Conservation (phyloP, 129 eudicot species). For the Chrysanthemum seticuspe region DNA sequence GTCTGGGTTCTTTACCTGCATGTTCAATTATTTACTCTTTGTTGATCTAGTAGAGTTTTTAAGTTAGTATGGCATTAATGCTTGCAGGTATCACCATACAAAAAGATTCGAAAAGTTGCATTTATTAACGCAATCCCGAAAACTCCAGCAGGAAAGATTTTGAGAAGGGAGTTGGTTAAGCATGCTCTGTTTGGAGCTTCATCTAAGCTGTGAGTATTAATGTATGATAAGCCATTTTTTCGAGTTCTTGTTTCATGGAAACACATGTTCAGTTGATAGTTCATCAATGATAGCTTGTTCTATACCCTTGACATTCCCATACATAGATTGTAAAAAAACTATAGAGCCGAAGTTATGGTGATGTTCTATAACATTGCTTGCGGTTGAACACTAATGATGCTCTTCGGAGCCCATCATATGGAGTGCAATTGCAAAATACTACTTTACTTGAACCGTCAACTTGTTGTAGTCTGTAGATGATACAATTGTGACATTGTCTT, state of each 20-base stretch:
- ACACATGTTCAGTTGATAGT: neutral
- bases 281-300: neutral
- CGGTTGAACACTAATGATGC: too few relatives aligned
- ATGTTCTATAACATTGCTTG: too few relatives aligned
- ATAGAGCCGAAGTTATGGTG: too few relatives aligned
- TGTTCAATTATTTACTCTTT: neutral
- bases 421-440: too few relatives aligned
- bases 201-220: constrained; percentile 31
- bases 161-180: constrained; percentile 77
- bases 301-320: too few relatives aligned
- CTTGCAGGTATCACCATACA: constrained; percentile 85
- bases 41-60: neutral
- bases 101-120: constrained; percentile 78
- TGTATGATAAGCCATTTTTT: constrained; percentile 24
- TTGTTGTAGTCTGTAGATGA: too few relatives aligned
- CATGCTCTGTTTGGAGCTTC: constrained; percentile 58
- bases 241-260: constrained; percentile 10
- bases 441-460: too few relatives aligned
- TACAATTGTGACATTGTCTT: too few relatives aligned
- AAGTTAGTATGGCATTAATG: constrained; percentile 3
- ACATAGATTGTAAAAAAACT: too few relatives aligned
- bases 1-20: too few relatives aligned
- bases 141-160: constrained; percentile 81
- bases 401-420: too few relatives aligned
- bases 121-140: constrained; percentile 69